phyloP scores from a whole-genome alignment of 2,329 filamentous ascomycete genomes.

The Ophiocordyceps robertsii region DNA sequence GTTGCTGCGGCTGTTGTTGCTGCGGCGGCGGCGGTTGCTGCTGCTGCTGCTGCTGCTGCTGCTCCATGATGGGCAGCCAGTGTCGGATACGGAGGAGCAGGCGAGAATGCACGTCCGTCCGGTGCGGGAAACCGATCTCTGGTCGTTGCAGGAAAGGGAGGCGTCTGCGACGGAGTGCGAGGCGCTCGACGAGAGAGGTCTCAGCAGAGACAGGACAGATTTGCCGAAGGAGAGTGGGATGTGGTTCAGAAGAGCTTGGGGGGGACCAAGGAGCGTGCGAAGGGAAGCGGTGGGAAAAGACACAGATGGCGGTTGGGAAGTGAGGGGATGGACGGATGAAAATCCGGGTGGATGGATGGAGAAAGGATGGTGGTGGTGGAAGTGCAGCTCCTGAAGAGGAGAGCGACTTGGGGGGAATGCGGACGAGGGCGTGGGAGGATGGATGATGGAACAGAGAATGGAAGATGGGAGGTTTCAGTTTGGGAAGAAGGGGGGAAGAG shows the following conservation, averaged over 20 bases:
- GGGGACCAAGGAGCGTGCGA: conserved; percentile 24
- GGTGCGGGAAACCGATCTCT: conserved; percentile 14
- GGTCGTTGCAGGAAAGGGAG: conserved; percentile 6
- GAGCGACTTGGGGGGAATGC: conserved; percentile 7
- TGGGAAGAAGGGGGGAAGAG: neutral
- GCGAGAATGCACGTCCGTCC: conserved; percentile 30
- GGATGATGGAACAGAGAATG: conserved; percentile 5
- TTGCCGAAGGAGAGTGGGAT: neutral
- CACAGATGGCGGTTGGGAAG: conserved; percentile 23
- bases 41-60: conserved; percentile 20
- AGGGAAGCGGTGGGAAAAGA: conserved; percentile 18
- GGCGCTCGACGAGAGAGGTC: neutral
- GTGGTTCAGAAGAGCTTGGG: conserved; percentile 7
- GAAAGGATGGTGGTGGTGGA: conserved; percentile 4
- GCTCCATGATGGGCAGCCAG: conserved; percentile 44
- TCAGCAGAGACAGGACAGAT: conserved; percentile 6
- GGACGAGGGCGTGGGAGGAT: conserved; percentile 8
- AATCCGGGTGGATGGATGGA: neutral
- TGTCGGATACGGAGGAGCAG: conserved; percentile 20
- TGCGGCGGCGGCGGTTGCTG: conserved; percentile 21
- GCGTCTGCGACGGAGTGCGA: conserved; percentile 3
- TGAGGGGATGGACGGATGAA: conserved; percentile 17
- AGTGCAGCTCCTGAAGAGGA: conserved; percentile 18
- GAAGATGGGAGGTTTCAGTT: conserved; percentile 1
- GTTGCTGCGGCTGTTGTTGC: conserved; percentile 38